Conservation (phyloP, 2,329 filamentous ascomycete species). For the Amphichorda felina region DNA sequence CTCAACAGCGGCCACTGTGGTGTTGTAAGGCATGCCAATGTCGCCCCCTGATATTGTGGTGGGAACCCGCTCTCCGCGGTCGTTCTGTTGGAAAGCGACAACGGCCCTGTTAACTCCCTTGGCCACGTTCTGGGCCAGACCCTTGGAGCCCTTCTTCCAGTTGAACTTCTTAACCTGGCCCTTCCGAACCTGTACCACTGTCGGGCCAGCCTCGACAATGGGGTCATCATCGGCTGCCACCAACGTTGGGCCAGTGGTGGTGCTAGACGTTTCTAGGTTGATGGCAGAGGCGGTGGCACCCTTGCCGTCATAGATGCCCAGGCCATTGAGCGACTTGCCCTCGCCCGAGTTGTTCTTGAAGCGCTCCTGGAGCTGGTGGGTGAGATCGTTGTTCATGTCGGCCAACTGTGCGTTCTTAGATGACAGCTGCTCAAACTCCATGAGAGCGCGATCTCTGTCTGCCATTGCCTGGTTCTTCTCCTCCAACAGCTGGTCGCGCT, state of each 20-base stretch:
- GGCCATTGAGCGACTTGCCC: slow-evolving; percentile 35
- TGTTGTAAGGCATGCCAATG: slow-evolving; percentile 61
- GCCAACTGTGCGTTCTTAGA: slow-evolving; percentile 89
- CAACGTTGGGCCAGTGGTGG: slow-evolving; percentile 45
- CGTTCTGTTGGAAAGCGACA: slow-evolving; percentile 53
- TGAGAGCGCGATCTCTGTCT: slow-evolving; percentile 83
- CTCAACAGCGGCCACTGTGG: slow-evolving; percentile 47
- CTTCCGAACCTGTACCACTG: slow-evolving; percentile 90
- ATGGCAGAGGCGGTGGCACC: slow-evolving; percentile 36
- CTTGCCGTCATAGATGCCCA: slow-evolving; percentile 46
- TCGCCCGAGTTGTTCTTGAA: slow-evolving; percentile 65
- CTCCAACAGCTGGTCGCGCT: slow-evolving; percentile 71
- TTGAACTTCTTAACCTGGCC: slow-evolving; percentile 94
- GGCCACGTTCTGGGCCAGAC: slow-evolving; percentile 83
- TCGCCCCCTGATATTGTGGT: slow-evolving; percentile 44
- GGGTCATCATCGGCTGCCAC: slow-evolving; percentile 48
- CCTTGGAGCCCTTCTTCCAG: slow-evolving; percentile 95
- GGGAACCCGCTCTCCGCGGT: slow-evolving; percentile 44
- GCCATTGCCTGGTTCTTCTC: slow-evolving; percentile 74
- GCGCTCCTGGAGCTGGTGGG: slow-evolving; percentile 84
- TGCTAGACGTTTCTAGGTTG: slow-evolving; percentile 39
- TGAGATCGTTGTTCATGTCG: slow-evolving; percentile 90
- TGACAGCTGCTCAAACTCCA: slow-evolving; percentile 91
- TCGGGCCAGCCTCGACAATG: slow-evolving; percentile 62
- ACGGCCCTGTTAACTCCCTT: slow-evolving; percentile 93